Percentiles rank a stretch among this genome's conserved stretches.
These are phyloP conservation scores for Trichoderma asperellum DNA, from an alignment of 2,329 filamentous ascomycete genomes.

Conservation along the genomic window DNA sequence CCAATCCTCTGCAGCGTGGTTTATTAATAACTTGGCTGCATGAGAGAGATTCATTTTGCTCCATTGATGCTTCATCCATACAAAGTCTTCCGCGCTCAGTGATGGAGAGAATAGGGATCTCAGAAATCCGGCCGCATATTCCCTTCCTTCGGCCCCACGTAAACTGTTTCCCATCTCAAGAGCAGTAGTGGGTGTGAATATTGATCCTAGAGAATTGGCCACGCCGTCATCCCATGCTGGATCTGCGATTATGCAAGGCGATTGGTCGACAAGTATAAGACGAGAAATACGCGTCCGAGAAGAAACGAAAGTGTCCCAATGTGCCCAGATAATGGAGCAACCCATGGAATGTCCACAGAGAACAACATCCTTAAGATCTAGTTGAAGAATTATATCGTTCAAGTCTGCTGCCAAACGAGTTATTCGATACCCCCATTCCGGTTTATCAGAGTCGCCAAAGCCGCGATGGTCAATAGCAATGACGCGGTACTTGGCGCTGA, in stretches of 20 bases:
- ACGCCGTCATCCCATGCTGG: constrained; percentile 38
- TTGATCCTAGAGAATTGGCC: constrained; percentile 31
- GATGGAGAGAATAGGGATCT: constrained; percentile 35
- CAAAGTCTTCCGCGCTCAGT: constrained; percentile 34
- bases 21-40: constrained; percentile 36
- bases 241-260: constrained; percentile 35
- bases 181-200: constrained; percentile 33
- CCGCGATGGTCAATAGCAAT: constrained; percentile 42
- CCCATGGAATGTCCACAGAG: constrained; percentile 45
- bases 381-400: constrained; percentile 35
- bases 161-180: background rate
- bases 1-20: constrained; percentile 39
- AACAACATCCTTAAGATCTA: constrained; percentile 39
- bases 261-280: constrained; percentile 41
- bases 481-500: constrained; percentile 37
- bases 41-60: constrained; percentile 36
- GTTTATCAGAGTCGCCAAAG: constrained; percentile 43
- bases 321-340: constrained; percentile 39
- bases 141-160: constrained; percentile 2
- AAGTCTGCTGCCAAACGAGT: constrained; percentile 39
- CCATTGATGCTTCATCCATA: constrained; percentile 36
- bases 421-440: constrained; percentile 38
- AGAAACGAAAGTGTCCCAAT: constrained; percentile 40
- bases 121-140: constrained; percentile 31
- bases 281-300: constrained; percentile 33